A percentile compares a stretch with the other conserved stretches of the same genome.
phyloP scores from a whole-genome alignment of 257 asterid genomes.

The Forsythia suspensa region DNA sequence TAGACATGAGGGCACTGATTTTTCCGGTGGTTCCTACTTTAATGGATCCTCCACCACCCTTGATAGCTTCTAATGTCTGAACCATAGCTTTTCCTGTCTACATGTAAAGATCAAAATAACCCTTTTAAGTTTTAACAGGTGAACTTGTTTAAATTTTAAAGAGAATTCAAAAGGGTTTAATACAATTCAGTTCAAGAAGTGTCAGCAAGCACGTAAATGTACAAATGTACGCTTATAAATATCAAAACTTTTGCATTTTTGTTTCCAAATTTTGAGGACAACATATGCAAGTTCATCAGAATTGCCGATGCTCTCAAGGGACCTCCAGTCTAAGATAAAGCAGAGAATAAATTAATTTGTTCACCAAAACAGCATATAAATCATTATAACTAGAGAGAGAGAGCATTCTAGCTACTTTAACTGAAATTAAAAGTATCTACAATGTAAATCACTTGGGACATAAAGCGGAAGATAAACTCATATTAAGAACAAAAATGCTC shows the following conservation, averaged over 20 bases:
- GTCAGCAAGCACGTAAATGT: constrained; percentile 13
- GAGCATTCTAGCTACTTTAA: not conserved
- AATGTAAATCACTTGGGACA: not conserved
- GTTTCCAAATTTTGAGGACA: too few species aligned
- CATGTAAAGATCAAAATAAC: not conserved
- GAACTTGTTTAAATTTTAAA: constrained; percentile 2
- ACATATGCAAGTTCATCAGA: not conserved
- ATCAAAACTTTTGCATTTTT: too few species aligned
- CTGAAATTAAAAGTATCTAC: too few species aligned
- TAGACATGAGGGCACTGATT: constrained; percentile 74
- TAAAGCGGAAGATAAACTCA: not conserved
- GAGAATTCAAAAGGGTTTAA: constrained; percentile 18
- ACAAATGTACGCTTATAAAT: too few species aligned
- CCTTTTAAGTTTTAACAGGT: not conserved
- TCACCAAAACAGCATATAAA: not conserved
- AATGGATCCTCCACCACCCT: constrained; percentile 81
- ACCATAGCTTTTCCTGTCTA: constrained; percentile 40
- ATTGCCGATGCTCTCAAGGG: too few species aligned
- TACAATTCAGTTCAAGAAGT: not conserved
- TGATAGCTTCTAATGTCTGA: constrained; percentile 60
- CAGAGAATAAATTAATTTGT: not conserved
- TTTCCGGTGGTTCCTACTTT: constrained; percentile 82
- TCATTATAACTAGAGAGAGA: too few species aligned
- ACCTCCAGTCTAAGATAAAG: not conserved
- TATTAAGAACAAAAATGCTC: not conserved